Conservation (phyloP, 345 rosid species). For the Citrus mangshanensis region DNA sequence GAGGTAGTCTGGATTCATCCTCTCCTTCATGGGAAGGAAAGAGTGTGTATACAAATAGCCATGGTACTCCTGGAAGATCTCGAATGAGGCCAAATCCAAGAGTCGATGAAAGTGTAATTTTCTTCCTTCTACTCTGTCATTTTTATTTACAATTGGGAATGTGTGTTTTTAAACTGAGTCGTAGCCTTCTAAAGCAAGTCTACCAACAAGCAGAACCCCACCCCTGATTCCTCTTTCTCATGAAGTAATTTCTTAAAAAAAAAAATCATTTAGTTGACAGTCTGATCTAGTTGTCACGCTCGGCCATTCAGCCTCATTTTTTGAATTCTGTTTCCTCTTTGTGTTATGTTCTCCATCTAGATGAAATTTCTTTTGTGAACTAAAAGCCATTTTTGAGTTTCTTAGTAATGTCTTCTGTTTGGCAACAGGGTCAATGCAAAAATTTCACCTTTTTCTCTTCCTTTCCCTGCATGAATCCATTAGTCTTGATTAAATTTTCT, state of each 20-base stretch:
- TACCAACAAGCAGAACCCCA: not conserved
- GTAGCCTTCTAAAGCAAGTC: not conserved
- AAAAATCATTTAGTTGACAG: not conserved
- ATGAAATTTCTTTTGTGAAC: not conserved
- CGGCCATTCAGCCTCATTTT: not conserved
- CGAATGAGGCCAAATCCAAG: slow-evolving; percentile 38
- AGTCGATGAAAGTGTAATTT: slow-evolving; percentile 71
- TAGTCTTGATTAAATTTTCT: not conserved
- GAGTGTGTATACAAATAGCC: slow-evolving; percentile 46
- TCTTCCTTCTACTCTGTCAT: slow-evolving; percentile 3
- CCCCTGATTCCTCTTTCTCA: not conserved
- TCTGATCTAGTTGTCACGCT: not conserved
- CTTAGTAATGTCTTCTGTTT: not conserved
- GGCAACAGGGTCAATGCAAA: not conserved
- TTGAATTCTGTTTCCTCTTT: not conserved
- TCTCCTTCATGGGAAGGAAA: slow-evolving; percentile 64
- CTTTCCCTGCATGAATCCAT: not conserved
- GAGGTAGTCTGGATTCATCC: slow-evolving; percentile 32
- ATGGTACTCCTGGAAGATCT: slow-evolving; percentile 64
- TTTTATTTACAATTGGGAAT: not conserved
- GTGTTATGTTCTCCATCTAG: not conserved
- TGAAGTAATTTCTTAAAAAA: not conserved
- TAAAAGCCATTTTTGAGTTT: not conserved
- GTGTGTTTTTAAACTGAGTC: not conserved
- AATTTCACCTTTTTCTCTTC: not conserved